Evolutionary conservation across 148 eudicot genomes (phyloP), one percentile per base, ranked within the genome.

Genomic region (Diospyros lotus): DNA sequence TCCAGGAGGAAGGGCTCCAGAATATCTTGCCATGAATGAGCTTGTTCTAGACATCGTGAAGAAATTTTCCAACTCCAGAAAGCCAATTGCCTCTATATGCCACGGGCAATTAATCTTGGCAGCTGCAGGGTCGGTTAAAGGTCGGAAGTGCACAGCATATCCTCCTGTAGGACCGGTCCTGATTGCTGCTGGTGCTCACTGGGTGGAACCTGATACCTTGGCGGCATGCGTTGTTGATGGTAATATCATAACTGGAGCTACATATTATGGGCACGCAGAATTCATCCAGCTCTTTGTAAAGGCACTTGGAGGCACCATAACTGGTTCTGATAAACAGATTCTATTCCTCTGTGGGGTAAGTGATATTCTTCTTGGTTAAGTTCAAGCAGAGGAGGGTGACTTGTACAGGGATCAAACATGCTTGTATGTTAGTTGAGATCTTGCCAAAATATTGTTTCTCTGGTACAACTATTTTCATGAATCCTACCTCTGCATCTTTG

Each of bases 281-380:
- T 90, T 73, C 85, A 90, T 95, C 72, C 86, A 84, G 64, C 90
- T 75, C 72, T 90, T 95, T 79, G 77, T 95, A 52, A 89, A 90
- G 87, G 99, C 97, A 28, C 83, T 95, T 43, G 99, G 99, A 74
- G 99, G 96, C 72, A 80, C 78, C 65, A 77, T 95, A 73, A 86
- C 77, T 48, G 94, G 97, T 15, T 88, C 90, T 58, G 83, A 87
- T 72, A 95, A 90, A 80, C 76, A 74, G 56, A 86, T 95, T 76
- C 83, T 92, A 12, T 90, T 95, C 76, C 94, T 95, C 46, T 95
- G 99, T 44, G 99, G 99, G 94, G 99, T 92, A 82, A 85, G 96
- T 82, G 61, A 62, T 15, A 59, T 42, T 70, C 4, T 38, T 74
- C 28, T 17, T 73, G 10, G 58, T 64, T 14, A 14, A 7, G 17